Evolutionary conservation across 106 monocot species (phyloP).

Genomic region (Dendrobium catenatum): DNA sequence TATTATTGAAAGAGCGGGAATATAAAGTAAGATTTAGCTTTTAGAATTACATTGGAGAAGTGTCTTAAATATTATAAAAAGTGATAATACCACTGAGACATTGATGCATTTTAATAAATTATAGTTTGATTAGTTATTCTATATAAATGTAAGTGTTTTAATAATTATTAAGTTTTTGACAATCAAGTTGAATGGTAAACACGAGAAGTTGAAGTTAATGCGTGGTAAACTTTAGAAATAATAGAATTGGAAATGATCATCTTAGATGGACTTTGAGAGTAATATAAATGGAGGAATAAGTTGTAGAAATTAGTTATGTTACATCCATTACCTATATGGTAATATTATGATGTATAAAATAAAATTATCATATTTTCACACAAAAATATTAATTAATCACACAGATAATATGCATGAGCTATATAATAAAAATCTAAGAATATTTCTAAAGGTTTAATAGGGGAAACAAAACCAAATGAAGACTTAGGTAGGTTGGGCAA

Average conservation of each 20-base stretch:
- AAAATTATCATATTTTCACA: not conserved
- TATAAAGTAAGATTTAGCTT: not conserved
- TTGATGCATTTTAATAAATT: not conserved
- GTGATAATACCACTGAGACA: not conserved
- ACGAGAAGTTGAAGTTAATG: not conserved
- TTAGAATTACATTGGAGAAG: not conserved
- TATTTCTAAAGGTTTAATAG: not conserved
- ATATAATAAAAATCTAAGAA: not conserved
- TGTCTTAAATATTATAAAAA: not conserved
- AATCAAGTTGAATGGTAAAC: not conserved
- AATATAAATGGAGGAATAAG: not conserved
- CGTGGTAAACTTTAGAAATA: too few species aligned
- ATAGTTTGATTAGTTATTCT: not conserved
- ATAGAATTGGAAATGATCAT: too few species aligned
- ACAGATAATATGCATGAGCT: not conserved
- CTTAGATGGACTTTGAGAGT: not conserved
- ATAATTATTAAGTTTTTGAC: not conserved
- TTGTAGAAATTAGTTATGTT: not conserved
- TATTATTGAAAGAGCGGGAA: not conserved
- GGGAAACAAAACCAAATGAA: not conserved
- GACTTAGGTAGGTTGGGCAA: not conserved
- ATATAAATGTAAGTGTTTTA: not conserved
- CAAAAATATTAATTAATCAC: not conserved
- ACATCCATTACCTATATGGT: not conserved
- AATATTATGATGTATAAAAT: not conserved